Percentiles rank a stretch among this genome's conserved stretches.
Evolutionary conservation across 306 rosid genomes (phyloP).

Genomic region (Cucumis cinereus): DNA sequence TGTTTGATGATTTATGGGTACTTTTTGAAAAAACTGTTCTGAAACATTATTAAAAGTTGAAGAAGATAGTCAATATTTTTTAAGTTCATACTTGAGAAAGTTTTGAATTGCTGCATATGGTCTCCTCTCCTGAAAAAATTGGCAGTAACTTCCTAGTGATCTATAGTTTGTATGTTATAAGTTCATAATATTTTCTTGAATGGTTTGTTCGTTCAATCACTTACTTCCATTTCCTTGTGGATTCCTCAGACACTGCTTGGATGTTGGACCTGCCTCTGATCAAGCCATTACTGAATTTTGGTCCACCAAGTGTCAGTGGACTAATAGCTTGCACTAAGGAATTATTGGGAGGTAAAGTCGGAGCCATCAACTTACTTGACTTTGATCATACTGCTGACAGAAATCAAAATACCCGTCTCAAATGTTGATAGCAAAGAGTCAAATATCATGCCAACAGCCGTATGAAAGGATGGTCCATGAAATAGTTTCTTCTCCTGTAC

Average conservation of each 20-base stretch:
- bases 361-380: slow-evolving; percentile 13
- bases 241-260: neutral
- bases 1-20: neutral
- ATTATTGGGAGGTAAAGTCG: slow-evolving; percentile 30
- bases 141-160: neutral
- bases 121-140: neutral
- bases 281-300: neutral
- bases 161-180: neutral
- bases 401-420: slow-evolving; percentile 35
- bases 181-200: neutral
- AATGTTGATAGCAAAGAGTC: slow-evolving; percentile 36
- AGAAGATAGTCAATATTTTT: neutral
- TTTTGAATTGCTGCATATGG: neutral
- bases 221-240: neutral
- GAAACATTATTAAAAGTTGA: neutral
- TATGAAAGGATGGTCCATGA: slow-evolving; percentile 56
- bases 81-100: neutral
- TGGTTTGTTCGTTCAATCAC: neutral
- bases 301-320: slow-evolving; percentile 16
- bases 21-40: neutral
- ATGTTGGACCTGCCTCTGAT: neutral
- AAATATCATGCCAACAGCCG: slow-evolving; percentile 52
- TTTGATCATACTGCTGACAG: slow-evolving; percentile 22
- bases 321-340: slow-evolving; percentile 41
- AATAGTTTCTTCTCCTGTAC: slow-evolving; percentile 36